phyloP scores from a whole-genome alignment of 225 moss, liverwort and hornwort species.

The Straminergon stramineum region DNA sequence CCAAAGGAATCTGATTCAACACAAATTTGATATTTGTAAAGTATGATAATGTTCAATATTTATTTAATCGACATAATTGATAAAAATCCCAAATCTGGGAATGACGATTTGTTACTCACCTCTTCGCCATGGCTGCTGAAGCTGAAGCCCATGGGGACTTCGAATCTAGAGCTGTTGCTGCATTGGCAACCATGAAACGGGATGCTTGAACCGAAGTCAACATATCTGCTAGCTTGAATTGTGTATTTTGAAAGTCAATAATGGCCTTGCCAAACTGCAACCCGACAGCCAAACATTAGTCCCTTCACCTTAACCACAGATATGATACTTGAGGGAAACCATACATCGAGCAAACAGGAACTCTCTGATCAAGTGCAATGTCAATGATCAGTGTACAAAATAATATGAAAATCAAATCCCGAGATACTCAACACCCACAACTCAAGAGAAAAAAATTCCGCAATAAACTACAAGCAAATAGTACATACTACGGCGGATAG shows the following conservation, averaged over 20 bases:
- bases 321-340: background rate
- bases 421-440: background rate
- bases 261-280: slow-evolving; percentile 92
- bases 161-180: slow-evolving; percentile 80
- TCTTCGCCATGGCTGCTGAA: slow-evolving; percentile 96
- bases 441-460: background rate
- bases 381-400: background rate
- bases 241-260: slow-evolving; percentile 89
- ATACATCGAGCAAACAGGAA: background rate
- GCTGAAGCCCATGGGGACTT: slow-evolving; percentile 79
- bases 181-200: slow-evolving; percentile 77
- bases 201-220: slow-evolving; percentile 87
- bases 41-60: background rate
- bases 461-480: background rate
- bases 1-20: background rate
- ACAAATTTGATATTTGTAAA: background rate
- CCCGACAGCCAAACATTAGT: background rate
- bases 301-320: background rate
- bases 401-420: background rate
- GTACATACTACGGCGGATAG: background rate
- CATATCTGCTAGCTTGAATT: slow-evolving; percentile 99
- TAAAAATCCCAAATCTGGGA: background rate
- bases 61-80: background rate
- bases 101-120: slow-evolving; percentile 23
- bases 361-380: background rate